Evolutionary conservation across 495 filamentous ascomycete genomes (phyloP), one percentile per base, ranked within the genome.

Genomic region (Elaphomyces granulatus): DNA sequence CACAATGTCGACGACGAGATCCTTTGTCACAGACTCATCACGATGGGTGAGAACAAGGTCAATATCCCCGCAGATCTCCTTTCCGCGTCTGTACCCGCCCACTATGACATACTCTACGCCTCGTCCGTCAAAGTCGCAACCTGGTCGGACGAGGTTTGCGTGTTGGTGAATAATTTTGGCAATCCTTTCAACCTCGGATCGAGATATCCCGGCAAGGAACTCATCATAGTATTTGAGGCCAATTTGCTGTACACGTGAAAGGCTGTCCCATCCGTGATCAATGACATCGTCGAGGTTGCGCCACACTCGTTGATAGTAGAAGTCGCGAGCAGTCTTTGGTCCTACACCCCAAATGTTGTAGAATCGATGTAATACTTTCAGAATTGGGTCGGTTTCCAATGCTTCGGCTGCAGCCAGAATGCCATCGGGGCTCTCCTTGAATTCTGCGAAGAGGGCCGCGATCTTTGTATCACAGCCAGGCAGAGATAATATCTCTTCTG

Each of bases 221-320:
- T 96, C 90, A 34, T 92, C 83, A 53, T 87, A 94, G 54, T 78
- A 95, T 53, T 96, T 96, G n/a, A 96, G 56, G 0, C 90, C 90
- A 34, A 98, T 93, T 53, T 96, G 87, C 55, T 93, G 87, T 1
- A 81, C 81, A 12, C 87, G 72, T 0, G 67, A 78, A 0, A 96
- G 66, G 1, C 46, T 58, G 28, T 66, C 49, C 92, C 92, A 98
- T 17, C 82, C 87, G 46, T 78, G 64, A 48, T 92, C 80, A 41
- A 94, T 65, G 4, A 96, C 64, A 49, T 96, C 87, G 50, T 95
- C 87, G 0, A 87, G 66, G 34, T 78, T 71, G 20, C 64, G 65
- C 82, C 83, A 94, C 20, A 80, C 76, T 34, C 75, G 72, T 8
- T 66, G 50, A 54, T 78, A 84, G 61, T 84, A 90, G 50, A 94